Base-by-base conservation (phyloP, 768 basidiomycete species). In the Imleria badia region DNA sequence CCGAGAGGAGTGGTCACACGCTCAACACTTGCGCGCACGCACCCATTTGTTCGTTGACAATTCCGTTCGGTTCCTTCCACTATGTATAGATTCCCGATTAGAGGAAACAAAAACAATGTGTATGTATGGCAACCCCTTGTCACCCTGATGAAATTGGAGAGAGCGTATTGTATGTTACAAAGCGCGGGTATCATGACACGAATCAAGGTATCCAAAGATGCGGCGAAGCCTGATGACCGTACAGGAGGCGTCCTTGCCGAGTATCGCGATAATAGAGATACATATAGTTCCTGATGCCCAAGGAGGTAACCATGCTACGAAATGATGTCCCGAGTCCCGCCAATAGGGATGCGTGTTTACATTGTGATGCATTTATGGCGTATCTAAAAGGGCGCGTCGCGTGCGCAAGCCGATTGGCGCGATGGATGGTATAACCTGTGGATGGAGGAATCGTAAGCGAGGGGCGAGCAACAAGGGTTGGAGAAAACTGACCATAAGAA, bases 341-440 rank as follows among this genome's bases (percentile, higher is more conserved):
- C 61, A 33, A 54, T 30, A 35, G 31, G 29, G 52, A 66, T 65
- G 65, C 65, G n/a, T 55, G 62, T 51, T 45, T 66, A 67, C 65
- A 67, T 66, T 67, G 66, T 62, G 14, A 51, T 49, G 62, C 66
- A 65, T 52, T 51, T 55, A 44, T 31, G 54, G 61, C 61, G 49
- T 51, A 20, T 56, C 39, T 52, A 29, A 29, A 30, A 20, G 41
- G 40, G 46, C 33, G 22, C 26, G 36, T 42, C 12, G 19, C 12
- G 26, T 54, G 51, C 48, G 36, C 26, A 20, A 36, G 42, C 47
- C 23, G 23, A 43, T 53, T 47, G 48, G 40, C 17, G 26, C 11
- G 12, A 14, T 23, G 41, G 48, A 52, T 47, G 50, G 40, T 47
- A 23, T 55, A 50, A n/a, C 48, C 46, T 59, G 13, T 5, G 13